Evolutionary conservation across 2,329 filamentous ascomycete species (phyloP), one percentile per base, ranked within the genome.

Genomic region (Clathrospora elynae): DNA sequence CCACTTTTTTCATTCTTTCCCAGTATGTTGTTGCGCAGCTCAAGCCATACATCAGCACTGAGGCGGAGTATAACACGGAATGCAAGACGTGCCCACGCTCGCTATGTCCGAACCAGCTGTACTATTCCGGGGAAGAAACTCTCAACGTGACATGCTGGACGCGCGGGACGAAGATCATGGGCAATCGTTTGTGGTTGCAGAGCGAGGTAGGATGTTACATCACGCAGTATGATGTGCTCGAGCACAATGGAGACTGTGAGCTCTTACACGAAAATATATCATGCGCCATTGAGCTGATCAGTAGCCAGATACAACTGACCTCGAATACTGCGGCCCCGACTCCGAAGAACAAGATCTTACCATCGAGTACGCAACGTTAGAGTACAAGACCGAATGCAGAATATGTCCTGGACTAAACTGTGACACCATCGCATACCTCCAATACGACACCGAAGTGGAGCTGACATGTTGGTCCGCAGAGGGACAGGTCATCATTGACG

Each of bases 41-140:
- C 20, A 50, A 56, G 28, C 35, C 55, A 2, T 59, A 53, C 35
- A 62, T 65, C 29, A 48, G 29, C 19, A 59, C 49, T 3, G 20
- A 30, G 9, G 55, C 55, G 8, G 62, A 66, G 14, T 54, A 51
- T 35, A 51, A 51, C 23, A 65, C 63, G 1, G 63, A 66, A 43
- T 66, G 63, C 42, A 66, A 66, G 30, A 63, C 61, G 4, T 64
- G 61, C 32, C 61, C 63, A 16, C 52, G 52, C n/a, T 57, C 57
- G 9, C 44, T 66, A 1, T 64, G 63, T 33, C 41, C 63, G 2
- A 64, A 66, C 22, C 43, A 55, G 12, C 31, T 58, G 1, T 39
- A 35, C 10, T 64, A 64, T 40, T 31, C 18, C 3, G 19, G n/a
- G 5, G 29, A 38, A 8, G 60, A 61, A 2, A 11, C 8, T 7